phyloP scores from a whole-genome alignment of 2,329 filamentous ascomycete species.

The Chrysosporium keratinophilum region DNA sequence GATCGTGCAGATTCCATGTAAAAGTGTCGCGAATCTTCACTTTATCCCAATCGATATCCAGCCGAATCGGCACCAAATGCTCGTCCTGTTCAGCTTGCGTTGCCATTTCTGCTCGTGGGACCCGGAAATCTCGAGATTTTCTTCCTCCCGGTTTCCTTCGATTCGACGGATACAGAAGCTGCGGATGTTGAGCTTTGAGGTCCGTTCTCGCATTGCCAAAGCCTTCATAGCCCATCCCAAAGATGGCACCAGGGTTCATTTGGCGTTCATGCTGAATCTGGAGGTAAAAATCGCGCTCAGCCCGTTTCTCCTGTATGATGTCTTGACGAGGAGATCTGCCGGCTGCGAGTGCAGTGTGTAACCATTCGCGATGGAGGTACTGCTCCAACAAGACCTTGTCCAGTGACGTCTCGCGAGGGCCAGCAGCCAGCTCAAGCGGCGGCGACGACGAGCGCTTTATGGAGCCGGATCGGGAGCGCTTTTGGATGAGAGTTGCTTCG shows the following conservation, averaged over 20 bases:
- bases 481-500: slow-evolving; percentile 43
- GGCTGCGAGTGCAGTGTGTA: slow-evolving; percentile 46
- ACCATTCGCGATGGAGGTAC: slow-evolving; percentile 55
- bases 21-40: slow-evolving; percentile 94
- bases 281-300: slow-evolving; percentile 61
- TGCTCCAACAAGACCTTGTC: slow-evolving; percentile 49
- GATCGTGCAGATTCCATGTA: slow-evolving; percentile 95
- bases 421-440: slow-evolving; percentile 24
- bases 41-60: slow-evolving; percentile 94
- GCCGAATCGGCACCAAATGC: slow-evolving; percentile 77
- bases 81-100: slow-evolving; percentile 84
- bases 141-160: slow-evolving; percentile 68
- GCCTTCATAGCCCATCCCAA: slow-evolving; percentile 68
- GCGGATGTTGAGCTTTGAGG: slow-evolving; percentile 50
- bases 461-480: slow-evolving; percentile 51
- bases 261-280: slow-evolving; percentile 50
- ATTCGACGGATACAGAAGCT: slow-evolving; percentile 68
- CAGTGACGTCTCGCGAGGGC: slow-evolving; percentile 33
- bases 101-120: slow-evolving; percentile 67
- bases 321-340: slow-evolving; percentile 46
- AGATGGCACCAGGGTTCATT: slow-evolving; percentile 48
- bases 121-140: slow-evolving; percentile 60
- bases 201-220: slow-evolving; percentile 83
- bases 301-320: slow-evolving; percentile 52
- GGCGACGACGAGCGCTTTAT: slow-evolving; percentile 36